Evolutionary conservation across 2,329 filamentous ascomycete species (phyloP), one percentile per base, ranked within the genome.

Genomic region (Teratosphaeria destructans): DNA sequence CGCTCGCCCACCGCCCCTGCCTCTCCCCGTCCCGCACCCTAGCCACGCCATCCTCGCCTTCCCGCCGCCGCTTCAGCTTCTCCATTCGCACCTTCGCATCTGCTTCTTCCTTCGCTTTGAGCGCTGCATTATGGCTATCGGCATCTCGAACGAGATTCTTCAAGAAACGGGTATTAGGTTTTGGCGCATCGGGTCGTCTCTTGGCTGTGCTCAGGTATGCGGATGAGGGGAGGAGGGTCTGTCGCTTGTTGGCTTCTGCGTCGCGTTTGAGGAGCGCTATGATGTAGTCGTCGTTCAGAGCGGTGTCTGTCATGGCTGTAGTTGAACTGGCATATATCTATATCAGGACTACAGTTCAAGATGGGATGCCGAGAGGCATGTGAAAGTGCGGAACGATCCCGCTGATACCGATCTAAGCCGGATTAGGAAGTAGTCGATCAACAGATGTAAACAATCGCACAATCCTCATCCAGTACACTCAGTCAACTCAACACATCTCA

Each of bases 121-220:
- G 79, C 0, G 90, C 88, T 27, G 88, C 85, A 80, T 99, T 99
- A 75, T 99, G 93, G 58, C 76, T 87, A 67, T 95, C 88, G 8
- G 90, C 95, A 65, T 94, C 88, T 63, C 87, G 88, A 62, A 99
- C 90, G 59, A 97, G 89, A 68, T 94, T 88, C 60, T 86, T 86
- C 52, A 99, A 77, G 71, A 97, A 97, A 37, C 88, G 83, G 0
- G 89, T 96, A 69, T 99, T 97, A 3, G 93, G 92, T 71, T 93
- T 96, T 0, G 89, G 90, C 63, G 81, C 83, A 64, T 70, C 65
- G n/a, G 53, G 27, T 27, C 53, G 27, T 54, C 53, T 5, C 53
- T 34, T 54, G 27, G 27, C 53, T 14, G 27, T 54, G 27, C 53
- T 37, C 27, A 37, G 12, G 19, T 32, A 54, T 32, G 27, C 5